phyloP scores from a whole-genome alignment of 495 filamentous ascomycete genomes.

The Achaetomiella virescens region DNA sequence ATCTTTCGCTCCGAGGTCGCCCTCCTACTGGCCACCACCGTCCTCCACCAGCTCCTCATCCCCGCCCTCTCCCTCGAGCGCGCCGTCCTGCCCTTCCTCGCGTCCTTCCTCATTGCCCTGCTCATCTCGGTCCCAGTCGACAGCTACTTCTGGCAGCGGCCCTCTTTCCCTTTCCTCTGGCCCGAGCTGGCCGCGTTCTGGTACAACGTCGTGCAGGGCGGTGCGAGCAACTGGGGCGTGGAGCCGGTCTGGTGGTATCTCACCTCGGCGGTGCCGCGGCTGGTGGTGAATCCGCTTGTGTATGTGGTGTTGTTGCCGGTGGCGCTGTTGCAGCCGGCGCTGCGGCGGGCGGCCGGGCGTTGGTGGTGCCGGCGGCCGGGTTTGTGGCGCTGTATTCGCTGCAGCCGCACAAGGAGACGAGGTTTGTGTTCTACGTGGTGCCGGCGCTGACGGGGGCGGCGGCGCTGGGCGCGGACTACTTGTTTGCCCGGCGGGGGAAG shows the following conservation, averaged over 20 bases:
- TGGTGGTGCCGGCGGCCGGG: slow-evolving; percentile 59
- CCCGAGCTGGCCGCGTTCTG: slow-evolving; percentile 85
- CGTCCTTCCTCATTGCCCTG: slow-evolving; percentile 58
- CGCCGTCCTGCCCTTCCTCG: slow-evolving; percentile 62
- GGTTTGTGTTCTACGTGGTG: slow-evolving; percentile 87
- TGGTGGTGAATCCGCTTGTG: slow-evolving; percentile 72
- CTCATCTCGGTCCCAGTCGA: slow-evolving; percentile 65
- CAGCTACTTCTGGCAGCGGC: slow-evolving; percentile 85
- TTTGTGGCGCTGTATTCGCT: slow-evolving; percentile 76
- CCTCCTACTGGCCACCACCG: slow-evolving; percentile 60
- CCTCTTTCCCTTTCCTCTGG: slow-evolving; percentile 56
- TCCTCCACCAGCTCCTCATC: slow-evolving; percentile 51
- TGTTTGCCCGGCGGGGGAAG: slow-evolving; percentile 64
- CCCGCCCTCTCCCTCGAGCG: slow-evolving; percentile 50
- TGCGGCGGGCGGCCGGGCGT: slow-evolving; percentile 9
- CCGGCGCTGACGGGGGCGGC: slow-evolving; percentile 75
- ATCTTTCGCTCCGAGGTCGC: slow-evolving; percentile 89
- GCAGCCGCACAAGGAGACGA: slow-evolving; percentile 93
- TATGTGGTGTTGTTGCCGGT: slow-evolving; percentile 59
- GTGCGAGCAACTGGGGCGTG: slow-evolving; percentile 78
- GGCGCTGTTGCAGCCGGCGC: slow-evolving; percentile 49
- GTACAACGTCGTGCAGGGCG: slow-evolving; percentile 79
- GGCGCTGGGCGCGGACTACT: slow-evolving; percentile 63
- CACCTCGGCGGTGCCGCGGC: slow-evolving; percentile 68
- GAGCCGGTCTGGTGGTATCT: slow-evolving; percentile 83